Evolutionary conservation across 2,329 filamentous ascomycete species (phyloP).

Genomic region (Nigrospora oryzae): DNA sequence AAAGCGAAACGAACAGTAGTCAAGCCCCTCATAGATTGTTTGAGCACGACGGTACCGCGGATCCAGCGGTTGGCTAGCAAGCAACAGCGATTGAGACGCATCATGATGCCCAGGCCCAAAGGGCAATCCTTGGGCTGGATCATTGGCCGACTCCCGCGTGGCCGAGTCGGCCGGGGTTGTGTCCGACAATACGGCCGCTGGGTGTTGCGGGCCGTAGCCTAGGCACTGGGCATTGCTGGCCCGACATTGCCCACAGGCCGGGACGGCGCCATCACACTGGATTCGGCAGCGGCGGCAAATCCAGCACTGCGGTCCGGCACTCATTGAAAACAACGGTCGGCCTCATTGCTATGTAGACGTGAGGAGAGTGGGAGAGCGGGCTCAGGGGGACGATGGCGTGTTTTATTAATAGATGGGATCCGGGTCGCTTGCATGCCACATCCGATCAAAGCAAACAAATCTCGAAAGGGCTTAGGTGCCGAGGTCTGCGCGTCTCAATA

Average conservation of each 20-base stretch:
- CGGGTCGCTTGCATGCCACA: too few relatives aligned
- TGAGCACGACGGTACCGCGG: conserved; percentile 3
- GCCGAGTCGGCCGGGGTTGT: not conserved
- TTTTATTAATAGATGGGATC: too few relatives aligned
- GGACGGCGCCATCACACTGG: conserved; percentile 4
- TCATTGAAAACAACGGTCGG: conserved; percentile 2
- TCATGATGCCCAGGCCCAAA: not conserved
- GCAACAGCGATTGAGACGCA: not conserved
- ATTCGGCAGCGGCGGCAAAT: conserved; percentile 2
- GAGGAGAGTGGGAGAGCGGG: too few relatives aligned
- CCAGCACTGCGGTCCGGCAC: conserved; percentile 4
- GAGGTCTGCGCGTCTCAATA: too few relatives aligned
- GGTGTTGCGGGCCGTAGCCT: not conserved
- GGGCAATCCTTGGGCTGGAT: not conserved
- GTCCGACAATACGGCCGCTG: not conserved
- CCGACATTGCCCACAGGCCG: conserved; percentile 1
- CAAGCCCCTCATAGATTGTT: conserved; percentile 5
- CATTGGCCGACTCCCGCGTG: not conserved
- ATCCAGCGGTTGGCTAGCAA: conserved; percentile 1
- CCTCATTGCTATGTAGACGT: not conserved
- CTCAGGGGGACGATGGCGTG: too few relatives aligned
- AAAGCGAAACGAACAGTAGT: conserved; percentile 4
- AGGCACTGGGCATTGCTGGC: not conserved
- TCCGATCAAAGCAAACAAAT: too few relatives aligned
- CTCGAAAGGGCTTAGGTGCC: too few relatives aligned